These are phyloP conservation scores for Eleusine indica DNA, from an alignment of 176 grass and related monocot species.

Conservation along the genomic window DNA sequence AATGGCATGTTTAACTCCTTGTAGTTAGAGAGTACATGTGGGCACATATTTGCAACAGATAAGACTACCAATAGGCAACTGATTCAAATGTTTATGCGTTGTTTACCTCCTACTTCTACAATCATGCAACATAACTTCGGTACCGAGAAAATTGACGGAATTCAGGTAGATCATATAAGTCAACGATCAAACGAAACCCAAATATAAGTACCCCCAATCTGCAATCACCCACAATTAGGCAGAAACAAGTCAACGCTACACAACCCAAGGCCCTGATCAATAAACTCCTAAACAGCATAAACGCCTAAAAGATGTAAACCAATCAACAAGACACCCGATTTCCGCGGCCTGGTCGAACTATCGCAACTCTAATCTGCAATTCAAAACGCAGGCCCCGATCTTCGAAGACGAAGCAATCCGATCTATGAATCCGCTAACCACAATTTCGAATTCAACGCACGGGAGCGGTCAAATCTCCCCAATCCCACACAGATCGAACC, in stretches of 20 bases:
- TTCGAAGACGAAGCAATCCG: not conserved
- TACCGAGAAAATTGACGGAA: not conserved
- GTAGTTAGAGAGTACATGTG: not conserved
- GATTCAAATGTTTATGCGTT: not conserved
- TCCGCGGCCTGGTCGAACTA: not conserved
- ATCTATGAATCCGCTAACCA: not conserved
- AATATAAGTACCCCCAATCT: not conserved
- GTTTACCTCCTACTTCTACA: not conserved
- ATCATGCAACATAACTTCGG: not conserved
- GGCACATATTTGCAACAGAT: not conserved
- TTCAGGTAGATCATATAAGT: not conserved
- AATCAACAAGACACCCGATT: not conserved
- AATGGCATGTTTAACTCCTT: not conserved
- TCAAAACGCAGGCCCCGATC: not conserved
- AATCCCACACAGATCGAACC: not conserved
- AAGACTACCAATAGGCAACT: not conserved
- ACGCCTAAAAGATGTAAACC: not conserved
- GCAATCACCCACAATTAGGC: not conserved
- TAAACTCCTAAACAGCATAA: not conserved
- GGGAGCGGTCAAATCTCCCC: not conserved
- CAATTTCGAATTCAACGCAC: not conserved
- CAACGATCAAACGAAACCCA: not conserved
- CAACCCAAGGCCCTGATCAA: not conserved
- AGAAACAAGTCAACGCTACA: slow-evolving; percentile 22
- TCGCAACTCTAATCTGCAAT: not conserved